These are phyloP conservation scores for Phytophthora cactorum DNA, from an alignment of 352 stramenopile genomes.

Conservation along the genomic window DNA sequence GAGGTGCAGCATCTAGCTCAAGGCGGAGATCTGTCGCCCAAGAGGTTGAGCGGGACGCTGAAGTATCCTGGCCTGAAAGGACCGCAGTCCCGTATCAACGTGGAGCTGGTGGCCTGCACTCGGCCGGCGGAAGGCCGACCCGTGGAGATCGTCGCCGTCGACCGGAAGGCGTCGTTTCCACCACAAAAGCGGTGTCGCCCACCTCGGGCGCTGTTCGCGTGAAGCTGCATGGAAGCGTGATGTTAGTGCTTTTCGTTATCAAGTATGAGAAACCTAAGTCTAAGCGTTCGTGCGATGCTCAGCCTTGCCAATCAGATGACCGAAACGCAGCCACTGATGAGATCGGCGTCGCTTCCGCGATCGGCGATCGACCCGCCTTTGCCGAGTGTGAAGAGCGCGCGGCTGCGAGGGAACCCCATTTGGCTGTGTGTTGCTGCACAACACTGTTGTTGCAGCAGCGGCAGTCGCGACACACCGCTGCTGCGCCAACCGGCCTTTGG, in stretches of 20 bases:
- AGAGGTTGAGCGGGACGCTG: conserved; percentile 11
- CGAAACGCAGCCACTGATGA: too few species aligned
- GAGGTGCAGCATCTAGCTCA: conserved; percentile 19
- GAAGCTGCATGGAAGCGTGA: neutral
- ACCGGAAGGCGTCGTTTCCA: conserved; percentile 9
- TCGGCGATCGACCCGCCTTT: too few species aligned
- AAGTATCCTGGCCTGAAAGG: conserved; percentile 25
- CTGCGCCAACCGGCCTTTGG: too few species aligned
- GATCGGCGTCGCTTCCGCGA: too few species aligned
- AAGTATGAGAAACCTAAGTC: neutral
- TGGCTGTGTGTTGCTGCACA: too few species aligned
- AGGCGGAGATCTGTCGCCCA: conserved; percentile 8
- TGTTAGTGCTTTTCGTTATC: conserved; percentile 1
- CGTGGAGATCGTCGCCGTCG: conserved; percentile 12
- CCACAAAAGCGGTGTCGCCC: conserved; percentile 5
- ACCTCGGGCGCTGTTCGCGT: conserved; percentile 14
- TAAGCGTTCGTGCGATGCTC: too few species aligned
- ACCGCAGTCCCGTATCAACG: conserved; percentile 22
- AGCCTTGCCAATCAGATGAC: too few species aligned
- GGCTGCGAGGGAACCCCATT: too few species aligned
- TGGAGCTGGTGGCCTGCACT: conserved; percentile 22
- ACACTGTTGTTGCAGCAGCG: too few species aligned
- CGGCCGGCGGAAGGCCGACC: conserved; percentile 18
- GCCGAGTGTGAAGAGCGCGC: too few species aligned
- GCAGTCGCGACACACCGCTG: too few species aligned